Conservation (phyloP, 495 filamentous ascomycete genomes). For the Neurospora africana region DNA sequence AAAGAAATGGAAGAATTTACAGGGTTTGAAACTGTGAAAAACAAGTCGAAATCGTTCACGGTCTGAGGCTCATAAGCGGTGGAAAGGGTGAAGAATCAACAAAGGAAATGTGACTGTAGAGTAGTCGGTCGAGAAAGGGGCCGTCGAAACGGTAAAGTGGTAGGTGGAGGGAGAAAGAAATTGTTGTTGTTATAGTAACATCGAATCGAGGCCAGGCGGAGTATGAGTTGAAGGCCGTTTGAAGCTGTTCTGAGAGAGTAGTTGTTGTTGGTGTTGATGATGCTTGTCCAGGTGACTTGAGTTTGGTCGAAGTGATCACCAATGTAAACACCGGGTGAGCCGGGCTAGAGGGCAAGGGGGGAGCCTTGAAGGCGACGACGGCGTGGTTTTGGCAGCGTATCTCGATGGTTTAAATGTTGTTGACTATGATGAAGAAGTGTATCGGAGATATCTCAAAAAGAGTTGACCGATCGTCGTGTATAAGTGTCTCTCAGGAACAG, state of each 20-base stretch:
- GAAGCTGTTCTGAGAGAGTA: constrained; percentile 15
- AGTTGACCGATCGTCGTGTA: constrained; percentile 22
- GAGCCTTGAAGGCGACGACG: background rate
- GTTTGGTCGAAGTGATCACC: background rate
- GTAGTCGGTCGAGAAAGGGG: constrained; percentile 38
- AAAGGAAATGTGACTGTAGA: constrained; percentile 37
- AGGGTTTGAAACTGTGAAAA: constrained; percentile 32
- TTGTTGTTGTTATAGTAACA: constrained; percentile 59
- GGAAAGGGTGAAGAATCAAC: constrained; percentile 41
- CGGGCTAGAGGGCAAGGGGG: background rate
- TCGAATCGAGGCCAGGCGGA: constrained; percentile 41
- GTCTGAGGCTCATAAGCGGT: constrained; percentile 59
- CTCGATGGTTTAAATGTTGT: background rate
- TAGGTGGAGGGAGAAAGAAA: constrained; percentile 33
- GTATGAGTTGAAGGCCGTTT: constrained; percentile 30
- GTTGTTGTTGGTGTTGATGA: constrained; percentile 1
- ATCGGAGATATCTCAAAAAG: background rate
- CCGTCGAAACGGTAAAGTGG: constrained; percentile 33
- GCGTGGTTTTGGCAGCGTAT: background rate
- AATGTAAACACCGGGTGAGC: background rate
- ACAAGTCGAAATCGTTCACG: constrained; percentile 47
- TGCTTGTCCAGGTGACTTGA: background rate
- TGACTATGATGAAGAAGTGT: background rate
- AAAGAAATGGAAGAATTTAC: constrained; percentile 28
- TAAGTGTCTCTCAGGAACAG: constrained; percentile 26